Evolutionary conservation across 352 stramenopile genomes (phyloP).

Genomic region (Pilasporangium apinafurcum): DNA sequence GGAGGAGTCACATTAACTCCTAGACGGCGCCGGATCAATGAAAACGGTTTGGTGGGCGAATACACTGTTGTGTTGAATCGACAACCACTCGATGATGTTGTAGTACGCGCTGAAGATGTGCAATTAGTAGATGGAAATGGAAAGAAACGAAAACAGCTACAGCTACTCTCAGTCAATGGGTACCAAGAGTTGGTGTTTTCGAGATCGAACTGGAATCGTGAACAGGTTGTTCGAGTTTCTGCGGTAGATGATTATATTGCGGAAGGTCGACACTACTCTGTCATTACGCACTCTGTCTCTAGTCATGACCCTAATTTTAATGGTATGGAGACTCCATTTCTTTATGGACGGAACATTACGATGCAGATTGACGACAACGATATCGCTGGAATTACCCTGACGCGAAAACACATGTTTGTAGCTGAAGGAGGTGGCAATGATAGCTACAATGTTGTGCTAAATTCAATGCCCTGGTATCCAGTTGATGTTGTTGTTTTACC

Average conservation of each 20-base stretch:
- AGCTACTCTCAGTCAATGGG: slow-evolving; percentile 12
- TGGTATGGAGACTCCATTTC: slow-evolving; percentile 40
- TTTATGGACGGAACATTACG: slow-evolving; percentile 47
- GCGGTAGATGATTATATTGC: slow-evolving; percentile 51
- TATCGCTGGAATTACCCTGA: slow-evolving; percentile 35
- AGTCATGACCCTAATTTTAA: slow-evolving; percentile 59
- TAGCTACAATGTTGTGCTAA: slow-evolving; percentile 49
- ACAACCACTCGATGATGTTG: slow-evolving; percentile 42
- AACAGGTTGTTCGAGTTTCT: slow-evolving; percentile 47
- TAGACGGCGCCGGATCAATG: slow-evolving; percentile 32
- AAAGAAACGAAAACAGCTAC: slow-evolving; percentile 32
- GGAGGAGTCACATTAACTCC: slow-evolving; percentile 52
- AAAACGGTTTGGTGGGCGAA: slow-evolving; percentile 40
- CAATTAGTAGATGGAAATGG: slow-evolving; percentile 16
- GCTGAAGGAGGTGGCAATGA: slow-evolving; percentile 51
- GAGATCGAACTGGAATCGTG: slow-evolving; percentile 51
- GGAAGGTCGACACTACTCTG: slow-evolving; percentile 56
- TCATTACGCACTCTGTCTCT: slow-evolving; percentile 30
- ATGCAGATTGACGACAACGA: slow-evolving; percentile 76
- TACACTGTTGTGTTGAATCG: slow-evolving; percentile 71
- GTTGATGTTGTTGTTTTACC: slow-evolving; percentile 37
- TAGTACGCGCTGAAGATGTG: slow-evolving; percentile 31
- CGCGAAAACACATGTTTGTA: slow-evolving; percentile 48
- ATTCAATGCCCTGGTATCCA: slow-evolving; percentile 46
- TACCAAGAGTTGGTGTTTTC: slow-evolving; percentile 36